These are phyloP conservation scores for Euphorbia peplus DNA, from an alignment of 345 rosid genomes.

Conservation along the genomic window DNA sequence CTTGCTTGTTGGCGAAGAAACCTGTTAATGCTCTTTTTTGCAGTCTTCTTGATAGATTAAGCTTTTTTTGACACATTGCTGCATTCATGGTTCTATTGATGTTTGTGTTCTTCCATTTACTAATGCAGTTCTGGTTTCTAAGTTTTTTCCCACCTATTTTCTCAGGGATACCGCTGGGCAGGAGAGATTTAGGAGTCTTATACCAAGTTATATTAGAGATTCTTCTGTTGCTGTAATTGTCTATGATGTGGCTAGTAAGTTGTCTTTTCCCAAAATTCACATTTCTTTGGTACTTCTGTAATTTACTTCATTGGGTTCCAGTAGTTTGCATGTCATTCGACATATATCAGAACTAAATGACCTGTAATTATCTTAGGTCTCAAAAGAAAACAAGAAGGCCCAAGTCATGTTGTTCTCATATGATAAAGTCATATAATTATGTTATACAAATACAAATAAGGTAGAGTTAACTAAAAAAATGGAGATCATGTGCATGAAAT, in stretches of 20 bases:
- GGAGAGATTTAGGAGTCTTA: slow-evolving; percentile 92
- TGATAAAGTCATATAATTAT: neutral
- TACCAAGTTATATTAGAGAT: slow-evolving; percentile 93
- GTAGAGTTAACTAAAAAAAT: neutral
- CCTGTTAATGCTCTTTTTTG: neutral
- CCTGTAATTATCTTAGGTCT: neutral
- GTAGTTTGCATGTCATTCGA: neutral
- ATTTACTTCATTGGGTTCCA: neutral
- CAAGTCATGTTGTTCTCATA: neutral
- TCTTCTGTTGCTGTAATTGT: slow-evolving; percentile 94
- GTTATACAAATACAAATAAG: neutral
- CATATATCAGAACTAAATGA: neutral
- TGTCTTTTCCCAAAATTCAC: neutral
- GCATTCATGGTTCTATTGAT: neutral
- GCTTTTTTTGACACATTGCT: neutral
- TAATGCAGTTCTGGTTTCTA: neutral
- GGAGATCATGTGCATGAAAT: neutral
- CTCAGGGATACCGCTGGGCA: slow-evolving; percentile 96
- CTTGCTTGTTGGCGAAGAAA: neutral
- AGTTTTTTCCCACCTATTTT: slow-evolving; percentile 10
- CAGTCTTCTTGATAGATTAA: neutral
- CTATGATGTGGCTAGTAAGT: slow-evolving; percentile 91
- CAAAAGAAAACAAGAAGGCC: neutral
- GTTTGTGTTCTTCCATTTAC: slow-evolving; percentile 5
- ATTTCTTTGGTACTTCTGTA: neutral